Base-by-base conservation (phyloP, 1,284 basidiomycete genomes). In the Termitomyces sp. region DNA sequence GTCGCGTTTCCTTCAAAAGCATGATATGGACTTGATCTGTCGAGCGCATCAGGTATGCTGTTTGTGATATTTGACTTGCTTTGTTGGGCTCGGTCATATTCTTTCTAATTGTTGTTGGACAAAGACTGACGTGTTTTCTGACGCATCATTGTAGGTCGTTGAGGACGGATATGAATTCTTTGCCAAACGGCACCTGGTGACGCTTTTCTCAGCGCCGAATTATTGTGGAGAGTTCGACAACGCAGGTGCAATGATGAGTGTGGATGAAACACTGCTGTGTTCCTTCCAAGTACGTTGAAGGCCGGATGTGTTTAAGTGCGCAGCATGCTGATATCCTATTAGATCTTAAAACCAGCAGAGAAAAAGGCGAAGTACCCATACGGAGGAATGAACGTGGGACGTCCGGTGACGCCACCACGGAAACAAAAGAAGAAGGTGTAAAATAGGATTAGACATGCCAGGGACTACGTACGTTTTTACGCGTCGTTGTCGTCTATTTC, bases 111-210 rank as follows among this genome's bases (percentile, higher is more conserved):
- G 8, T 48, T 24, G 45, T 41, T 8, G 40, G 50, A 44, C 33
- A 38, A 6, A 47, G 44, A 24, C 41, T 59, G 21, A 59, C 24
- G 15, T 34, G n/a, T 52, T 39, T 47, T 9, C 6, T 41, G 36
- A 34, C 21, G 6, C n/a, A 36, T 28, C 2, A 13, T 21, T 41
- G 46, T 55, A 92, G 87, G 96, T 99, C 68, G 96, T 99, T 51
- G 96, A 99, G 71, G 96, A 99, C 64, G 96, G 96, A 28, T 99
- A 98, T 73, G 96, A 99, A 72, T 99, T 99, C 76, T 99, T 98
- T 67, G 95, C 95, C 53, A 98, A 98, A 75, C 83, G 96, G 63
- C 94, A 97, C 76, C 75, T 99, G 61, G 96, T 99, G 62, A 99
- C 96, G 17, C 74, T 99, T 43, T 99, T 99, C 78, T 96, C 92